Evolutionary conservation across 164 flowering plant species (phyloP), one percentile per base, ranked within the genome.

Genomic region (Liquidambar formosana): DNA sequence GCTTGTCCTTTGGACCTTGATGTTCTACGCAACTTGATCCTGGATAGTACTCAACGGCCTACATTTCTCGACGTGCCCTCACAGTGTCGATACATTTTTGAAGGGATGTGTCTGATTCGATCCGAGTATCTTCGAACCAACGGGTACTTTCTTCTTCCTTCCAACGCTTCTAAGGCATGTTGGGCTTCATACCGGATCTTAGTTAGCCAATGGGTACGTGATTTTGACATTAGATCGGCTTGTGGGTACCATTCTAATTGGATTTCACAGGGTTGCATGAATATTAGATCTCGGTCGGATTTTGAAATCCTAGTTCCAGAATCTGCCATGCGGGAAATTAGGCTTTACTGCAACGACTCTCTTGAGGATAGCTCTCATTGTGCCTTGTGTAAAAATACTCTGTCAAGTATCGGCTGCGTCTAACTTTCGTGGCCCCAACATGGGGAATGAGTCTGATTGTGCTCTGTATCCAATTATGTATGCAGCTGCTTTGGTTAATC

Each of bases 401-500:
- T 63, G 65, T 2, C 19, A 3, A 41, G 52, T 43, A 5, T 63
- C 18, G 8, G 8, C 10, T n/a, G 65, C 18, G 6, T 63, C 27
- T 41, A 45, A 63, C 8, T 25, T 63, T 45, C 4, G 16, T n/a
- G 33, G 52, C 1, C 25, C 52, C 14, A 4, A 38, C 2, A 33
- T 9, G 10, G 27, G 63, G 25, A 63, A 63, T 44, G 52, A 2
- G 3, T 63, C 65, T n/a, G 48, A 45, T 25, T 69, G 66, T 57
- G 4, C 48, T 8, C 66, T 60, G 44, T 70, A 70, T 43, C 65
- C 73, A 2, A 58, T 46, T 22, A 54, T 75, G 19, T 78, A 75
- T 46, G 76, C 76, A 5, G 78, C 73, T 12, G 78, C 64, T 1
- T 47, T 78, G 19, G 52, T 33, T 15, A 78, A 74, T 61, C 46